Evolutionary conservation across 139 green algal genomes (phyloP), one percentile per base, ranked within the genome.

Genomic region (Volvox africanus): DNA sequence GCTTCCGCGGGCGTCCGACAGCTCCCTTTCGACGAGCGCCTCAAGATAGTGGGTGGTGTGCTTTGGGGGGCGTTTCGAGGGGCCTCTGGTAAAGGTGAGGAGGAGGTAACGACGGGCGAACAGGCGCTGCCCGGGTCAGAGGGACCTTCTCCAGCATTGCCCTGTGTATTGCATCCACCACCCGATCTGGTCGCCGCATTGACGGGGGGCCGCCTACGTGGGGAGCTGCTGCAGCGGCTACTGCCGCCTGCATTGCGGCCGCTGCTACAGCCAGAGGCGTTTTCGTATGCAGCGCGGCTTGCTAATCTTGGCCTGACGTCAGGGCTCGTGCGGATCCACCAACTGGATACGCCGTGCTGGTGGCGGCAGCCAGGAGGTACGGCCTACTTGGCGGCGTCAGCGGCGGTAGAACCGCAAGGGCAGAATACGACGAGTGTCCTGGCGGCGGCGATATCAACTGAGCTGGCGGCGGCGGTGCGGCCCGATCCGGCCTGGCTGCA

Each of bases 221-320:
- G 37, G 28, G 44, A 55, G n/a, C 69, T 89, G 36, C 85, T 89
- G 69, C 30, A 35, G 85, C 30, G 2, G 85, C 85, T 89, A 30
- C 85, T 89, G 36, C 85, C 85, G 69, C 85, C 85, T 17, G 37
- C 28, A 68, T 68, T 89, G 85, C 69, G 85, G 69, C 69, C 37
- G 44, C 85, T 89, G 69, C 68, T 89, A 26, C 18, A 32, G 36
- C 37, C 85, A 30, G 0, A n/a, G 85, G 85, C 85, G 44, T 50
- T 82, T n/a, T 61, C 44, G 69, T 76, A 89, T 50, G 67, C 85
- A n/a, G 85, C 85, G n/a, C 28, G 44, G 17, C 37, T 71, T 0
- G 44, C 69, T 30, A 71, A 82, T 71, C 18, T 65, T 44, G 69
- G 69, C 44, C 44, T 73, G 1, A 30, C n/a, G 28, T 30, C 26